Base-by-base conservation (phyloP, 2,329 filamentous ascomycete species). In the Sarocladium strictum region DNA sequence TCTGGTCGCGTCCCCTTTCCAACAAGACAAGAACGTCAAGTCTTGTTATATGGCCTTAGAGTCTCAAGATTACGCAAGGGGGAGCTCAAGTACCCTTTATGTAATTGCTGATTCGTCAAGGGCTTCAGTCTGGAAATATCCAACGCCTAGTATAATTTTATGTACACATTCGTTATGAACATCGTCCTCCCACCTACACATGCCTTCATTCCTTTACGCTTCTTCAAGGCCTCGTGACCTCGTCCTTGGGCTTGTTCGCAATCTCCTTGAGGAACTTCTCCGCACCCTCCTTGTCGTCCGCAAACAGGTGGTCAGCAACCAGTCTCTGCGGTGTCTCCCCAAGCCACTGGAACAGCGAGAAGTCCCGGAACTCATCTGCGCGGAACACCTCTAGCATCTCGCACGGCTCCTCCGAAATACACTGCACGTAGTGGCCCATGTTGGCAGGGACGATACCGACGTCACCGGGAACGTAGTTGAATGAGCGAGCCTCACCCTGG, bases 381-480 rank as follows among this genome's bases (percentile, higher is more conserved):
- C 84, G 77, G 71, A 92, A 87, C 15, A 92, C 83, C 69, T 92
- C 88, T 11, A 92, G 72, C 67, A 91, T 87, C 65, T 89, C 84
- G 2, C 92, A 69, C 17, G 86, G 81, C 66, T 90, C 86, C 50
- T 88, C 81, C n/a, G 87, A 84, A 38, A 89, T 81, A 62, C 91
- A 91, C 76, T 93, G 87, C 54, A 93, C 86, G 65, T 90, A 92
- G 65, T 92, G 87, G 2, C 86, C 88, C 77, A 88, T 89, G 65
- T 89, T 89, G 63, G 77, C 77, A 0, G 88, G 88, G 5, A 92
- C 86, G 58, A 91, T 87, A 14, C 85, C 88, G 0, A 90, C 86
- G 61, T 92, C 89, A 2, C 88, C 89, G 1, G 86, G 79, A 5
- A 79, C 72, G 67, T 89, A 92, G 71, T 92, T 84, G 63, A 92